phyloP scores from a whole-genome alignment of 176 grass and related monocot species.

The Chrysopogon serrulatus region DNA sequence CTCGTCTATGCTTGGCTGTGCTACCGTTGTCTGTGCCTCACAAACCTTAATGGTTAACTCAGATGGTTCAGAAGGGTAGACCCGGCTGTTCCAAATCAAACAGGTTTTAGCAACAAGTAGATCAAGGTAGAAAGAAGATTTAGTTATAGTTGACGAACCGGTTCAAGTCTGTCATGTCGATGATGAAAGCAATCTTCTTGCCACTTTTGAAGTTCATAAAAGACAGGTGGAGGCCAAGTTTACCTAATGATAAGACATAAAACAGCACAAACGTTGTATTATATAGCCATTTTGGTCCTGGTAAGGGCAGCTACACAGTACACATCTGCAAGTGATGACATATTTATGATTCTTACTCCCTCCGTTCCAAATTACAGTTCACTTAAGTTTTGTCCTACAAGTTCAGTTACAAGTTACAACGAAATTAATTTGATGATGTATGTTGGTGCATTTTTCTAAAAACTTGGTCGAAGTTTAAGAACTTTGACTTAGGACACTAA shows the following conservation, averaged over 20 bases:
- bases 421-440: background rate
- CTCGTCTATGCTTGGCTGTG: conserved; percentile 20
- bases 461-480: background rate
- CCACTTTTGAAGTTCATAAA: conserved; percentile 64
- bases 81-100: conserved; percentile 48
- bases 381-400: background rate
- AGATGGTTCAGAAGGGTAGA: conserved; percentile 74
- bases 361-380: background rate
- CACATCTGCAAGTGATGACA: background rate
- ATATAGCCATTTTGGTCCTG: background rate
- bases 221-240: conserved; percentile 53
- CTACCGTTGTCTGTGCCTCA: conserved; percentile 46
- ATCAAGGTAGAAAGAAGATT: background rate
- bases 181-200: conserved; percentile 50
- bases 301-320: background rate
- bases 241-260: conserved; percentile 42
- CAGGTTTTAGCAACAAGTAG: background rate
- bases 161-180: conserved; percentile 71
- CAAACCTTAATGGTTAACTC: conserved; percentile 57
- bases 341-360: background rate
- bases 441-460: background rate
- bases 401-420: background rate
- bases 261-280: conserved; percentile 20
- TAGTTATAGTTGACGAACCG: conserved; percentile 41
- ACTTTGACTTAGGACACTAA: background rate